phyloP scores from a whole-genome alignment of 768 basidiomycete genomes.

The Fistulinella prunicolor region DNA sequence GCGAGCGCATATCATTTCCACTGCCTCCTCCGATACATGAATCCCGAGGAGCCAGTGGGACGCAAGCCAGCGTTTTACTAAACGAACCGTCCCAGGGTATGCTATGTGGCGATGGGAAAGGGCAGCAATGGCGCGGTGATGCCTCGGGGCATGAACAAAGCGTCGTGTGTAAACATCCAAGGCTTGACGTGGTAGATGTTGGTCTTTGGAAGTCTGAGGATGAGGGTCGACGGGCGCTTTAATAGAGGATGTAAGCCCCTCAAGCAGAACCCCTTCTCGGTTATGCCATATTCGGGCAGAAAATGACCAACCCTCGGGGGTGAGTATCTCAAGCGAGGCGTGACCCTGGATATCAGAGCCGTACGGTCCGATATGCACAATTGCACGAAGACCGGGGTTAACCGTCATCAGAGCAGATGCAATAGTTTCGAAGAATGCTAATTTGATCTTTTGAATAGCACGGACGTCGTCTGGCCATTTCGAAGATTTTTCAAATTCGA shows the following conservation, averaged over 20 bases:
- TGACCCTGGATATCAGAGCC: conserved; percentile 64
- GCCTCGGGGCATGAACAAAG: conserved; percentile 78
- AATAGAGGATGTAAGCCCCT: conserved; percentile 63
- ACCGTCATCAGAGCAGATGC: conserved; percentile 59
- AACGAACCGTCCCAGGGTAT: conserved; percentile 79
- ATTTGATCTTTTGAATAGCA: conserved; percentile 91
- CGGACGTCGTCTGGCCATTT: conserved; percentile 93
- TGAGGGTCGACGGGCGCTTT: not conserved
- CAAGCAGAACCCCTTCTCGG: conserved; percentile 75
- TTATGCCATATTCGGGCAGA: conserved; percentile 82
- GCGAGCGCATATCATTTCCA: conserved; percentile 81
- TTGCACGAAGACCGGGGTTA: conserved; percentile 49
- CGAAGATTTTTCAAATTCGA: conserved; percentile 91
- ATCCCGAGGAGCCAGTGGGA: conserved; percentile 81
- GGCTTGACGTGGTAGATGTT: conserved; percentile 54
- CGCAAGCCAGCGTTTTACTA: conserved; percentile 91
- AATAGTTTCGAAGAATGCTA: conserved; percentile 86
- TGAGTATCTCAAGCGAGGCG: conserved; percentile 71
- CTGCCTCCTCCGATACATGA: conserved; percentile 72
- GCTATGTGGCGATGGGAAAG: conserved; percentile 77
- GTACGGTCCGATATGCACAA: conserved; percentile 54
- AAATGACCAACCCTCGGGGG: conserved; percentile 86
- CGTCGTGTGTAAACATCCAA: conserved; percentile 60
- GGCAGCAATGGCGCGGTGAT: conserved; percentile 80
- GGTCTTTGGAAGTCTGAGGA: conserved; percentile 34